Evolutionary conservation across 768 basidiomycete genomes (phyloP).

Genomic region (Leccinum sublutescens): DNA sequence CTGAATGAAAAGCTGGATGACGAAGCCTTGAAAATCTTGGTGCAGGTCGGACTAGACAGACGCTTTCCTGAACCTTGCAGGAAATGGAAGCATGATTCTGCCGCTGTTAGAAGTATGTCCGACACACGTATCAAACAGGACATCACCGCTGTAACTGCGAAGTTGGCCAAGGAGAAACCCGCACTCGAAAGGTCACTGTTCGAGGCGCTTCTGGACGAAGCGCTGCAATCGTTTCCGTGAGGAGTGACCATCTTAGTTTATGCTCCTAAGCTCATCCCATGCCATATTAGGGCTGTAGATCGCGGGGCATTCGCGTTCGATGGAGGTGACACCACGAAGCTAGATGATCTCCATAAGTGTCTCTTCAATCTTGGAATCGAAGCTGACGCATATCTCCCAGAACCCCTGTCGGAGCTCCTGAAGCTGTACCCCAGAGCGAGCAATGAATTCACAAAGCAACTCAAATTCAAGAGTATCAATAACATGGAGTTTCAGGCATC

Average conservation of each 20-base stretch:
- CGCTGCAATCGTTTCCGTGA: conserved; percentile 25
- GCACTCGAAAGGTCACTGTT: conserved; percentile 19
- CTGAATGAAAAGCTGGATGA: conserved; percentile 26
- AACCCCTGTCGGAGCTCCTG: conserved; percentile 6
- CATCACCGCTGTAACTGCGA: background rate
- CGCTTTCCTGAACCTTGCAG: conserved; percentile 25
- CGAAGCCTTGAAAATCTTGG: conserved; percentile 26
- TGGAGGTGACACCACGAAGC: background rate
- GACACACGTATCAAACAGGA: background rate
- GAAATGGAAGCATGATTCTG: conserved; percentile 22
- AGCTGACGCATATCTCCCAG: background rate
- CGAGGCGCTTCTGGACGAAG: conserved; percentile 26
- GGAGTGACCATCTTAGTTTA: background rate
- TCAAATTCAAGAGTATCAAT: conserved; percentile 9
- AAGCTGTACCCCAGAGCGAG: conserved; percentile 15
- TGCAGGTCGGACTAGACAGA: conserved; percentile 27
- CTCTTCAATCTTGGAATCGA: background rate
- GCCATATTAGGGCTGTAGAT: conserved; percentile 18
- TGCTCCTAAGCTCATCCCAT: background rate
- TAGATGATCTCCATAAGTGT: conserved; percentile 4
- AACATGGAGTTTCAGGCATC: conserved; percentile 6
- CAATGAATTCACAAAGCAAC: background rate
- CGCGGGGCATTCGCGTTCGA: conserved; percentile 6
- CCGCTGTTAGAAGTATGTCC: background rate
- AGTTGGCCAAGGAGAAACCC: conserved; percentile 7